Base-by-base conservation (phyloP, 495 filamentous ascomycete genomes). In the Aspergillus campestris region DNA sequence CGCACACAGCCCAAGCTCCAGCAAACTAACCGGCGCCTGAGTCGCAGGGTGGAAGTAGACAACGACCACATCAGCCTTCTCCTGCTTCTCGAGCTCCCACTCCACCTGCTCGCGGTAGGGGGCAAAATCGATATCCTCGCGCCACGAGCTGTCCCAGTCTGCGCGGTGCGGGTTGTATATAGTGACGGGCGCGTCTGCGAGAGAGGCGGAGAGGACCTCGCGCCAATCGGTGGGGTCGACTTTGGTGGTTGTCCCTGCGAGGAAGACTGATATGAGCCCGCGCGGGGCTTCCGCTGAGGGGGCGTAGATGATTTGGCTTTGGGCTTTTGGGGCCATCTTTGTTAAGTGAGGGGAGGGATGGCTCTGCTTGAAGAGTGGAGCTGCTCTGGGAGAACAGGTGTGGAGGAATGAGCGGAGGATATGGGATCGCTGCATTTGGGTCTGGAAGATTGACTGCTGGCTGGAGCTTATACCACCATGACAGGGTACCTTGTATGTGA, bases 51-150 rank as follows among this genome's bases (percentile, higher is more conserved):
- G 70, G 37, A 80, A 80, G 53, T 73, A 81, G 27, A 83, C 46
- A 7, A 73, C 72, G 6, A 82, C 63, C 12, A 81, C 42, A 45
- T 77, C 71, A 6, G 73, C 74, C 0, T 35, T 43, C 34, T 76
- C 39, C 31, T 49, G 72, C 56, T 65, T 75, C 13, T 75, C 64
- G 8, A 82, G 62, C 59, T 84, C 78, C 78, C 78, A 82, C 32
- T 70, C 60, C 0, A 79, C 75, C 55, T 83, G 80, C 47, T 72
- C 56, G 1, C 56, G 53, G 50, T 74, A 82, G 0, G 63, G 68
- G 0, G 44, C 33, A 42, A 65, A 70, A 0, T 55, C 40, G 15
- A 70, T 58, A 13, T 76, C 69, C 31, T 49, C 46, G 39, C 78
- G 67, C 73, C 75, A 78, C 14, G 57, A 67, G 39, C 58, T 52